Conservation (phyloP, 345 rosid species). For the Salix suchowensis region DNA sequence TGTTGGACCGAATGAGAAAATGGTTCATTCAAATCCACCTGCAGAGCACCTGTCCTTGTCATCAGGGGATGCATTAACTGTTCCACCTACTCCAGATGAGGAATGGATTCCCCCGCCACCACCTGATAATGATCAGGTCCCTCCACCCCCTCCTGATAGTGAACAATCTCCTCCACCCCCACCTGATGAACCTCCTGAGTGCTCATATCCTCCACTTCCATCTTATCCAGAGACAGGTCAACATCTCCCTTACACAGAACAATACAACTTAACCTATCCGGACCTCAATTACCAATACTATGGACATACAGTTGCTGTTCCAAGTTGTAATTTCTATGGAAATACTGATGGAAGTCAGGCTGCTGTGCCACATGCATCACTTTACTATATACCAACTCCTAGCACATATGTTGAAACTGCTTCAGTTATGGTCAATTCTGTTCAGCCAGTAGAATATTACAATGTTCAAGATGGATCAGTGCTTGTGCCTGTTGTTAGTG, state of each 20-base stretch:
- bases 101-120: constrained; percentile 97
- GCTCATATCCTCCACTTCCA: constrained; percentile 44
- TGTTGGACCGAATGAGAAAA: constrained; percentile 29
- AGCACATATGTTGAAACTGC: constrained; percentile 50
- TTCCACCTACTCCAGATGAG: constrained; percentile 69
- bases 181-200: constrained; percentile 58
- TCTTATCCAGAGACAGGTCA: constrained; percentile 46
- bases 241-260: constrained; percentile 42
- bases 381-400: constrained; percentile 55
- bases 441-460: constrained; percentile 51
- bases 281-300: constrained; percentile 52
- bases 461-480: constrained; percentile 44
- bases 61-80: constrained; percentile 25
- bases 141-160: constrained; percentile 80
- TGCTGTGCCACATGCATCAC: constrained; percentile 44
- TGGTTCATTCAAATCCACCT: constrained; percentile 28
- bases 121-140: constrained; percentile 67
- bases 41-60: constrained; percentile 22
- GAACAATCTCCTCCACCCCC: constrained; percentile 47
- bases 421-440: constrained; percentile 42
- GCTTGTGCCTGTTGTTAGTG: constrained; percentile 36
- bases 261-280: constrained; percentile 48
- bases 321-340: constrained; percentile 51
- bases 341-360: constrained; percentile 64
- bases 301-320: constrained; percentile 37